A percentile compares a stretch with the other conserved stretches of the same genome.
Conservation (phyloP, 2,329 filamentous ascomycete species). For the Capronia coronata region DNA sequence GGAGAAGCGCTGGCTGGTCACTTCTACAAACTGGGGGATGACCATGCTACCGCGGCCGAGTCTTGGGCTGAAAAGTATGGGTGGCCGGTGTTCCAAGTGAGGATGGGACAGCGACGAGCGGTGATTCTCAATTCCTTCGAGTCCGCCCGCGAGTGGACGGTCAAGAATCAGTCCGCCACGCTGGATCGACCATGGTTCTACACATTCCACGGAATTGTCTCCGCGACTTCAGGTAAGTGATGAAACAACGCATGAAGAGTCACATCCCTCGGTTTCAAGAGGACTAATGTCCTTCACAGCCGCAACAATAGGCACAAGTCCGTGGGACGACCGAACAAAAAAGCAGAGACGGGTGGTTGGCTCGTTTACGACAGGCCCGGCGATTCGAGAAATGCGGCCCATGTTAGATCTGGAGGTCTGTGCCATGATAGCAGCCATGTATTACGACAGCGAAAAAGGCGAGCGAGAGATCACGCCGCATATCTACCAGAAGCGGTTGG, state of each 20-base stretch:
- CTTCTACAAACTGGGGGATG: conserved; percentile 13
- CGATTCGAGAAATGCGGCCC: conserved; percentile 7
- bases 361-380: conserved; percentile 14
- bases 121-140: conserved; percentile 14
- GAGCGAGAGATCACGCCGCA: conserved; percentile 6
- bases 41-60: conserved; percentile 16
- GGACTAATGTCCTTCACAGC: neutral
- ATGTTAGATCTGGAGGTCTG: conserved; percentile 16
- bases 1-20: conserved; percentile 9
- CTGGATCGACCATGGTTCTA: conserved; percentile 16
- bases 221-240: conserved; percentile 9
- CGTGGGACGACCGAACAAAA: conserved; percentile 19
- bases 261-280: too few species aligned
- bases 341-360: conserved; percentile 16
- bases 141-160: conserved; percentile 11
- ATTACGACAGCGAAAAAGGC: conserved; percentile 7
- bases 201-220: conserved; percentile 14
- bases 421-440: conserved; percentile 7
- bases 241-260: neutral
- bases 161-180: conserved; percentile 15
- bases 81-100: conserved; percentile 13
- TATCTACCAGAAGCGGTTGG: conserved; percentile 11
- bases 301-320: conserved; percentile 17
- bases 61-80: conserved; percentile 9
- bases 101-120: conserved; percentile 9